Evolutionary conservation across 2,329 filamentous ascomycete genomes (phyloP), one percentile per base, ranked within the genome.

Genomic region (Cytospora piceicola): DNA sequence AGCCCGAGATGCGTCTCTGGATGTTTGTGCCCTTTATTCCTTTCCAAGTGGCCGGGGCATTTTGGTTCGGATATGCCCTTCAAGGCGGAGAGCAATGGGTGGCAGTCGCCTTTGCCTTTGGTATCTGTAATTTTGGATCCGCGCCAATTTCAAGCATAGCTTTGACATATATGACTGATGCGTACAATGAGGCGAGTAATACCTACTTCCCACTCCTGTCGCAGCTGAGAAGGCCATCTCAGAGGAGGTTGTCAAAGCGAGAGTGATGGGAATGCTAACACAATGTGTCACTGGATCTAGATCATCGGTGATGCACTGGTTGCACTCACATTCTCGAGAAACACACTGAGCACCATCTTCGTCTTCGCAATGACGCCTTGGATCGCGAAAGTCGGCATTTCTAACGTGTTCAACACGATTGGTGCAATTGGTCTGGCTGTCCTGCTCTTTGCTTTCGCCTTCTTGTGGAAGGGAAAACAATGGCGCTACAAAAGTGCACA

Each of bases 1-100:
- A 78, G 63, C 77, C 77, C 0, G 77, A 78, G 58, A 78, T 77
- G 71, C 72, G 77, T 7, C 67, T 78, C 20, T 78, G 65, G 65
- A 20, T 67, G 7, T 67, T 69, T 15, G 67, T 69, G 15, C 67
- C 67, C 6, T 75, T 75, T 5, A 72, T 72, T 1, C 29, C 67
- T 15, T 68, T 68, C 53, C 67, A 68, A 36, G 61, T 68, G 12
- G 67, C 67, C 17, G 67, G 67, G 22, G 60, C 67, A 7, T 68
- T 68, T 22, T 68, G 67, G 67, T 68, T 67, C 29, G 67, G 67
- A 12, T 67, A 68, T 29, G 67, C 67, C 15, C 64, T 68, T 42
- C 67, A 68, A 36, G 64, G 32, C 2, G 67, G 67, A 39, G 57
- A 68, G 53, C 53, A 61, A 15, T 68, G 67, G 67, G 64, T 64